These are phyloP conservation scores for Penicillium steckii DNA, from an alignment of 495 filamentous ascomycete genomes.

Conservation along the genomic window DNA sequence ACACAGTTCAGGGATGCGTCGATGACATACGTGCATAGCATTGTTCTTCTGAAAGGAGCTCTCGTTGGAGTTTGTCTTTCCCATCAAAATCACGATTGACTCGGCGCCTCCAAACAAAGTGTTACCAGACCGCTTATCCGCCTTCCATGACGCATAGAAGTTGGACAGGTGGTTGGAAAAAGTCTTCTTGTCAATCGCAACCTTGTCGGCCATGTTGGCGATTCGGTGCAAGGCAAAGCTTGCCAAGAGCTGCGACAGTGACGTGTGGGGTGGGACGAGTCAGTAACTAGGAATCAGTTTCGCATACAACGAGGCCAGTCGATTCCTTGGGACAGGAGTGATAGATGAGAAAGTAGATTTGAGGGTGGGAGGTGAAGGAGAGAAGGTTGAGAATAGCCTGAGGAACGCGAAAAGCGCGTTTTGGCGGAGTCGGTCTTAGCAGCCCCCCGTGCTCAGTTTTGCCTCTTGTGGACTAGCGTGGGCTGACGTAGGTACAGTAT, in stretches of 20 bases:
- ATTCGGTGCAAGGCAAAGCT: slow-evolving; percentile 16
- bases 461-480: slow-evolving; percentile 19
- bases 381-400: background rate
- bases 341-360: slow-evolving; percentile 2
- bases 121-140: slow-evolving; percentile 77
- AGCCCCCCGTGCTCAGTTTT: slow-evolving; percentile 24
- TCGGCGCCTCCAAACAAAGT: slow-evolving; percentile 78
- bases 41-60: slow-evolving; percentile 89
- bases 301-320: background rate
- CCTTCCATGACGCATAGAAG: slow-evolving; percentile 89
- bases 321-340: background rate
- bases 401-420: slow-evolving; percentile 35
- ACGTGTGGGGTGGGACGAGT: slow-evolving; percentile 1
- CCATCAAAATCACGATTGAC: slow-evolving; percentile 86
- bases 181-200: slow-evolving; percentile 85
- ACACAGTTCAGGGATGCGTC: too few species aligned
- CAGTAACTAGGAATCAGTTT: slow-evolving; percentile 1
- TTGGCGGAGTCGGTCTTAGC: slow-evolving; percentile 8
- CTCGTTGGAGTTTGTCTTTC: slow-evolving; percentile 80
- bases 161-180: slow-evolving; percentile 91
- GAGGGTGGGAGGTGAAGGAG: slow-evolving; percentile 1
- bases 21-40: slow-evolving; percentile 80
- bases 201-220: slow-evolving; percentile 56
- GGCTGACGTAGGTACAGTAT: background rate
- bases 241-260: slow-evolving; percentile 17